phyloP scores from a whole-genome alignment of 2,329 filamentous ascomycete species.

The Alternaria gansuensis region DNA sequence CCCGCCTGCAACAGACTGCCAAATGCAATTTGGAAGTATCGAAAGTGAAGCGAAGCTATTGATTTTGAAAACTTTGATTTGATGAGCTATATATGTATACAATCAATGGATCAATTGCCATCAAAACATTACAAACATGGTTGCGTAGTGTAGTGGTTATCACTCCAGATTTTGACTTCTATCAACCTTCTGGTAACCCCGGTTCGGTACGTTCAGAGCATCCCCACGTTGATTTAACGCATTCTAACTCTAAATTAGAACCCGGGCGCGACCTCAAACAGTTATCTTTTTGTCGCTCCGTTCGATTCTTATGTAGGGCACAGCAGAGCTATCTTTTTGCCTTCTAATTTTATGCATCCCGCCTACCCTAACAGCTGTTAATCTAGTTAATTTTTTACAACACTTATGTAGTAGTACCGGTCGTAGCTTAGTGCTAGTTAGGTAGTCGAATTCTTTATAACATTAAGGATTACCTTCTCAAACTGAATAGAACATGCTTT shows the following conservation, averaged over 20 bases:
- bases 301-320: background rate
- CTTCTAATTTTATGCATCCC: no score
- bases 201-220: slow-evolving; percentile 8
- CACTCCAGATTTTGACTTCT: slow-evolving; percentile 25
- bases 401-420: no score
- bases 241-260: background rate
- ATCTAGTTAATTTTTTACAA: no score
- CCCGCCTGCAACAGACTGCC: background rate
- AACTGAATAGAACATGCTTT: background rate
- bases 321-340: background rate
- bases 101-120: background rate
- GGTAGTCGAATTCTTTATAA: background rate
- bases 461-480: background rate
- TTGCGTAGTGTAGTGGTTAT: slow-evolving; percentile 26
- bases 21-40: no score
- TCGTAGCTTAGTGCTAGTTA: background rate
- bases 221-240: background rate
- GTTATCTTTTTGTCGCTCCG: background rate
- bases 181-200: slow-evolving; percentile 21
- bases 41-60: background rate
- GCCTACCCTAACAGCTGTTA: no score
- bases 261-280: slow-evolving; percentile 13
- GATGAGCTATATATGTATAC: no score
- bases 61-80: background rate
- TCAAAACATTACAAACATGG: slow-evolving; percentile 11